Percentiles rank a stretch among this genome's conserved stretches.
phyloP scores from a whole-genome alignment of 768 basidiomycete genomes.

The Pleurotus tuber-regium region DNA sequence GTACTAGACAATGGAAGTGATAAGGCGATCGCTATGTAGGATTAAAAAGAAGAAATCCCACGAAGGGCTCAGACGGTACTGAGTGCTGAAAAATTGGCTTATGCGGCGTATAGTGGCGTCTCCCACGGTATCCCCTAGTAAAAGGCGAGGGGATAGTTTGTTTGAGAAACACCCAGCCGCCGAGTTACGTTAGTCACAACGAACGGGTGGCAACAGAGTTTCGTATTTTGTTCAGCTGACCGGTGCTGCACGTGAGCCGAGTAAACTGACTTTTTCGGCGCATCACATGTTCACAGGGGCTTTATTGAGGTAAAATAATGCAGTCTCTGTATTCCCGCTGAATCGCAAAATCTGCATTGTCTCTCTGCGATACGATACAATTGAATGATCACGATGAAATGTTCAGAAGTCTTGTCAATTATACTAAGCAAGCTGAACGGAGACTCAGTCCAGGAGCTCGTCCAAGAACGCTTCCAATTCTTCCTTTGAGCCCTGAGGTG shows the following conservation, averaged over 20 bases:
- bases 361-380: no score
- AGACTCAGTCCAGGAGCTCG: constrained; percentile 51
- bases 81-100: constrained; percentile 16
- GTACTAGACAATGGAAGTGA: no score
- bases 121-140: constrained; percentile 53
- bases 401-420: no score
- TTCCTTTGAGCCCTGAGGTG: constrained; percentile 41
- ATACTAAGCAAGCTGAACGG: no score
- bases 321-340: no score
- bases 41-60: background rate
- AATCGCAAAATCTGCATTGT: no score
- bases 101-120: constrained; percentile 9
- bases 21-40: no score
- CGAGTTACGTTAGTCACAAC: background rate
- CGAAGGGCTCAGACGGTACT: constrained; percentile 12
- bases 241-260: no score
- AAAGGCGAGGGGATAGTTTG: constrained; percentile 57
- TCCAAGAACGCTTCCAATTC: constrained; percentile 75
- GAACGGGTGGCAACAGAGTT: constrained; percentile 11
- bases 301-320: no score
- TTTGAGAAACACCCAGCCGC: constrained; percentile 46
- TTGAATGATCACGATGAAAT: no score
- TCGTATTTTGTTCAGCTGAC: constrained; percentile 40
- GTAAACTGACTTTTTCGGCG: no score
- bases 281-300: no score